Conservation (phyloP, 306 rosid genomes). For the Medicago lupulina region DNA sequence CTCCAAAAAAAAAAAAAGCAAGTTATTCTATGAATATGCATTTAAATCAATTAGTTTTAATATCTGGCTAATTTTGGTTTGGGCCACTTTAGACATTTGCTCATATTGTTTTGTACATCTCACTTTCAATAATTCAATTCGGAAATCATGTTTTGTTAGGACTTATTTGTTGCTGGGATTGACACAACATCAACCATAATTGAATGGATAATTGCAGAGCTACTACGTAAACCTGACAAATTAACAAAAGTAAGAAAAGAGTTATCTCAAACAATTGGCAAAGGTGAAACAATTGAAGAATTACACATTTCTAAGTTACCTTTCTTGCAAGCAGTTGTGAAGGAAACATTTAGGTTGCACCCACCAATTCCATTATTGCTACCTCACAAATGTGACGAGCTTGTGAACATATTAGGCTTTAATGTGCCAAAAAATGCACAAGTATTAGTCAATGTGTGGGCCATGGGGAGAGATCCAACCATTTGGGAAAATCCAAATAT, state of each 20-base stretch:
- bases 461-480: conserved; percentile 48
- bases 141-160: not conserved
- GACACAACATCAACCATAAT: conserved; percentile 20
- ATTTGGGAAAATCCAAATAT: conserved; percentile 39
- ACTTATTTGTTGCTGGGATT: conserved; percentile 36
- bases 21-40: too few relatives aligned
- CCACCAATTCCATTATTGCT: conserved; percentile 48
- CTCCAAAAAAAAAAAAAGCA: not conserved
- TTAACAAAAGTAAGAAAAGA: conserved; percentile 30
- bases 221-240: conserved; percentile 29
- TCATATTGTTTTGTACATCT: too few relatives aligned
- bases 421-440: conserved; percentile 43
- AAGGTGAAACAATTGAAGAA: conserved; percentile 32
- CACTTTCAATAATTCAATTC: too few relatives aligned
- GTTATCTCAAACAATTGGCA: not conserved
- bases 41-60: too few relatives aligned
- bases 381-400: conserved; percentile 36
- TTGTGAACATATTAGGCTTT: conserved; percentile 12
- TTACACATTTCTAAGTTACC: conserved; percentile 36
- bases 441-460: conserved; percentile 48
- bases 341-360: conserved; percentile 49
- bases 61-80: too few relatives aligned
- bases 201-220: conserved; percentile 33
- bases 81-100: too few relatives aligned
- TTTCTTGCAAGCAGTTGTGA: conserved; percentile 41